Conservation (phyloP, 2,329 filamentous ascomycete genomes). For the Sordariomycetes sp. region DNA sequence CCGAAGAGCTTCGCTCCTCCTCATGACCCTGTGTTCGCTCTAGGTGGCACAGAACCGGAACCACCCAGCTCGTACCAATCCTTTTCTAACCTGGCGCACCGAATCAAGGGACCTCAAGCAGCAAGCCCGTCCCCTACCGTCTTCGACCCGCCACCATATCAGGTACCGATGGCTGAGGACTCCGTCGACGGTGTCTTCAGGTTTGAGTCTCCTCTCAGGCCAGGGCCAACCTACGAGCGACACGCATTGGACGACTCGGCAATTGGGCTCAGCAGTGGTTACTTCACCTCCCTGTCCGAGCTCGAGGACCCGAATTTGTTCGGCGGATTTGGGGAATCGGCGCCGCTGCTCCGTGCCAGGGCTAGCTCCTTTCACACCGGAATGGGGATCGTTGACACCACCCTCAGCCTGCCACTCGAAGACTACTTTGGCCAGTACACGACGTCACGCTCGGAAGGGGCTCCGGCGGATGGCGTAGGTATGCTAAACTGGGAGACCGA, state of each 20-base stretch:
- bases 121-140: background rate
- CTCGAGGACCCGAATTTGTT: background rate
- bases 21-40: conserved; percentile 7
- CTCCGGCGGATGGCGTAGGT: background rate
- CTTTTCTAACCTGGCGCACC: background rate
- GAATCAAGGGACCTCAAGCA: background rate
- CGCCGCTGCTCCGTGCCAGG: background rate
- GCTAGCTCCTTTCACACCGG: background rate
- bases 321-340: background rate
- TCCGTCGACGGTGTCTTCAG: background rate
- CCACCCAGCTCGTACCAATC: background rate
- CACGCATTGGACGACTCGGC: background rate
- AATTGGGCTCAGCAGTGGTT: background rate
- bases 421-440: background rate
- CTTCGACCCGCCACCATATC: background rate
- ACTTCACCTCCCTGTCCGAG: background rate
- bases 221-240: background rate
- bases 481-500: background rate
- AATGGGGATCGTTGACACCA: background rate
- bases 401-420: background rate
- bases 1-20: conserved; percentile 15
- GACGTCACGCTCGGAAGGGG: background rate
- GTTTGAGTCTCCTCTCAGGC: background rate
- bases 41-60: background rate
- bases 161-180: background rate